phyloP scores from a whole-genome alignment of 2,329 filamentous ascomycete species.

The Fusarium austroafricanum region DNA sequence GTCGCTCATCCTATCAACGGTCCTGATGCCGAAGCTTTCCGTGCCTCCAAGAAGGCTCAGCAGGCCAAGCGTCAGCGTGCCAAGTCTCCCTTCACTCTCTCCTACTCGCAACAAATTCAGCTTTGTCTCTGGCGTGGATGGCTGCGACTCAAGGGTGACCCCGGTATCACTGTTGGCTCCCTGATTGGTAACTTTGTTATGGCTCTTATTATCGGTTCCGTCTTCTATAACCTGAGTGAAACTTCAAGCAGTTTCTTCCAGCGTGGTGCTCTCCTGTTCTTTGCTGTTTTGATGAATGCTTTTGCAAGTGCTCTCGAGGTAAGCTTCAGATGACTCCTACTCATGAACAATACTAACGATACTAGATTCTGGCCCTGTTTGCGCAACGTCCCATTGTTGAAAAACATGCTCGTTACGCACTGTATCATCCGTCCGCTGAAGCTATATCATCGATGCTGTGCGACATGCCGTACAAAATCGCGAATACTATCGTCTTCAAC shows the following conservation, averaged over 20 bases:
- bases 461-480: constrained; percentile 82
- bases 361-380: constrained; percentile 82
- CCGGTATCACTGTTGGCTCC: constrained; percentile 75
- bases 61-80: constrained; percentile 70
- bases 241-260: constrained; percentile 80
- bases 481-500: constrained; percentile 82
- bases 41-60: constrained; percentile 63
- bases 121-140: constrained; percentile 87
- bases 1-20: constrained; percentile 63
- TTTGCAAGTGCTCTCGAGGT: constrained; percentile 83
- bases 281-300: constrained; percentile 87
- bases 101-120: constrained; percentile 77
- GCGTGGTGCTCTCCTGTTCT: constrained; percentile 85
- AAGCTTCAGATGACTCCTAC: constrained; percentile 27
- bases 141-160: constrained; percentile 80
- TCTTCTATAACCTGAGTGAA: constrained; percentile 80
- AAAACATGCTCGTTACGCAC: constrained; percentile 86
- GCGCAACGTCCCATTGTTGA: constrained; percentile 92
- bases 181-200: constrained; percentile 79
- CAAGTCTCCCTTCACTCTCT: constrained; percentile 85
- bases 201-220: constrained; percentile 80
- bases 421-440: constrained; percentile 91
- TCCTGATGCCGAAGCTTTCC: constrained; percentile 67
- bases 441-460: constrained; percentile 87
- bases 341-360: neutral